Base-by-base conservation (phyloP, 1,139 yeast species). In the Suhomyces yuchorum region DNA sequence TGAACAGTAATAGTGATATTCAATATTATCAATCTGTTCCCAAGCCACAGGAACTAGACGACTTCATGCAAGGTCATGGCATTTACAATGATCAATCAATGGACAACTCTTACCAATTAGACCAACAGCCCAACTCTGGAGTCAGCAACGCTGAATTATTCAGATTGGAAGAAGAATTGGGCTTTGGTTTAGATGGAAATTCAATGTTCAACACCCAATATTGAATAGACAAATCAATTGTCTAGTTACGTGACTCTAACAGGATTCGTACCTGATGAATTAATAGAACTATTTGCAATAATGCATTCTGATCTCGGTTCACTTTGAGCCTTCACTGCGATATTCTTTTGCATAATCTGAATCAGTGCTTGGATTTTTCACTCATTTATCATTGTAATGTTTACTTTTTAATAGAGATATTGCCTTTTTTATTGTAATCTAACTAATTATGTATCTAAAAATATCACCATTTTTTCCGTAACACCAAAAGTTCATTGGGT, bases 401-500 rank as follows among this genome's bases (percentile, higher is more conserved):
- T 37, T 37, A 37, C 15, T 37, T 26, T 39, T 17, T 39, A 28
- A 40, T 40, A 40, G 37, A 32, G 36, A 17, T 15, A 9, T 8
- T 23, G 17, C 34, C 20, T 20, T 20, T 24, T 42, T 38, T 12
- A 18, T n/a, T 39, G 35, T 39, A 30, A 19, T 39, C 24, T 36
- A 42, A 30, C 33, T 33, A 37, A 47, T 46, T 15, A 46, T 18
- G 19, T 46, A 50, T 43, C 60, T 70, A 42, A 80, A 70, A 11
- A 80, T 61, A 60, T 81, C 86, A 2, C 86, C 86, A 39, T 73
- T 75, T 43, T 74, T 71, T 2, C 77, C 73, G 61, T 75, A 77
- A 22, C 79, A 73, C 85, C 84, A 81, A 42, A 81, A 69, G 46
- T 64, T 66, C 18, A 53, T 51, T 2, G 65, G 57, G 41, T 72